Evolutionary conservation across 2,329 filamentous ascomycete genomes (phyloP).

Genomic region (Stachybotrys echinatus): DNA sequence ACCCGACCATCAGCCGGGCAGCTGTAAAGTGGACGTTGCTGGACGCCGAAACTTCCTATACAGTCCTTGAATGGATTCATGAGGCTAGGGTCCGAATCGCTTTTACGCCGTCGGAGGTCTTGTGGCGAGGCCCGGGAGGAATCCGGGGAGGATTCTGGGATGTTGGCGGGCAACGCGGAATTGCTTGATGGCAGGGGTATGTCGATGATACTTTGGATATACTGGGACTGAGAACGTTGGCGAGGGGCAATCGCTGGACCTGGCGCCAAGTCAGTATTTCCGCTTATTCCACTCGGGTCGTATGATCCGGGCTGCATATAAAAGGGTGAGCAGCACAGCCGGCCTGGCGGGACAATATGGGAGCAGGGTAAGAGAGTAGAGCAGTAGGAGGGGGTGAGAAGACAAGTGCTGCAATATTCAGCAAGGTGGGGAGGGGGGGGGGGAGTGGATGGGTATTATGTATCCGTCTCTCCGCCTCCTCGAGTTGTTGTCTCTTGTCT

Average conservation of each 20-base stretch:
- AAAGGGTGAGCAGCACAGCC: neutral
- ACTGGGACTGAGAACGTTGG: slow-evolving; percentile 7
- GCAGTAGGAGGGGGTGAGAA: neutral
- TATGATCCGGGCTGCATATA: neutral
- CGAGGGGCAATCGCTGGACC: slow-evolving; percentile 1
- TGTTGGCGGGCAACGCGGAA: slow-evolving; percentile 6
- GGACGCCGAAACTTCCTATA: slow-evolving; percentile 20
- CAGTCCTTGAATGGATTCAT: slow-evolving; percentile 27
- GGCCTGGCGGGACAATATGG: neutral
- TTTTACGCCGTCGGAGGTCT: slow-evolving; percentile 6
- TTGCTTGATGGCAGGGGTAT: neutral
- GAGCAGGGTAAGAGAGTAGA: neutral
- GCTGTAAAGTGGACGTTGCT: slow-evolving; percentile 14
- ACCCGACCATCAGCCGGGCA: slow-evolving; percentile 27
- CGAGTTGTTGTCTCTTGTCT: slow-evolving; percentile 20
- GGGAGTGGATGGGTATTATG: neutral
- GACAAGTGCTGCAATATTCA: neutral
- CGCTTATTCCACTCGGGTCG: neutral
- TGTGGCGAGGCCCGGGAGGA: slow-evolving; percentile 4
- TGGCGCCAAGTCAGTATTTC: neutral
- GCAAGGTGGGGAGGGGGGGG: neutral
- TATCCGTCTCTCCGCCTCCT: neutral
- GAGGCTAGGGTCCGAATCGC: slow-evolving; percentile 6
- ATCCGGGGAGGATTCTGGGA: neutral
- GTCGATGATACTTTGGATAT: neutral